phyloP scores from a whole-genome alignment of 768 basidiomycete genomes.

The Suillus tomentosus region DNA sequence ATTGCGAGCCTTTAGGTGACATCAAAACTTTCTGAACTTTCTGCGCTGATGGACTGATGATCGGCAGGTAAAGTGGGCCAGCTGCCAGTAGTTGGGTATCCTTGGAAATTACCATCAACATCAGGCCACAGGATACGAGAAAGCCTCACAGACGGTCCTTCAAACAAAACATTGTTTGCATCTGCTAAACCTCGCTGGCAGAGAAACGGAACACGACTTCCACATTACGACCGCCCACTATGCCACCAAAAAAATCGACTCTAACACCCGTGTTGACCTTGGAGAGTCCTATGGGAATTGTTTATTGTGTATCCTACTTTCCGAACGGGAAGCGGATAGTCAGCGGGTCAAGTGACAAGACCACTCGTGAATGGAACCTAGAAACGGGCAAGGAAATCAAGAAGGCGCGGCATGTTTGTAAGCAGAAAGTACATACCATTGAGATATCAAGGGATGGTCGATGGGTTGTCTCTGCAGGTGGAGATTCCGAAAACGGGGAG shows the following conservation, averaged over 20 bases:
- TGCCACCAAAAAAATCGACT: background rate
- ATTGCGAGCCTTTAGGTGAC: background rate
- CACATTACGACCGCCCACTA: too few relatives aligned
- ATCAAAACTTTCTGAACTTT: background rate
- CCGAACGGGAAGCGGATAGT: background rate
- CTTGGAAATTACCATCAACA: background rate
- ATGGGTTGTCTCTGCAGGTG: background rate
- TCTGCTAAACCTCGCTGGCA: background rate
- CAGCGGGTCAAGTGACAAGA: background rate
- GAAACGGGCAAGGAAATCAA: background rate
- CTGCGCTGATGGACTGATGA: background rate
- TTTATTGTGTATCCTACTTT: background rate
- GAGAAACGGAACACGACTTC: background rate
- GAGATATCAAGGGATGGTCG: background rate
- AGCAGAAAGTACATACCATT: background rate
- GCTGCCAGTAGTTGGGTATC: background rate
- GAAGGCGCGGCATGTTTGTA: background rate
- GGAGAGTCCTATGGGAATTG: background rate
- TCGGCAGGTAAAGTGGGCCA: background rate
- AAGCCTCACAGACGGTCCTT: background rate
- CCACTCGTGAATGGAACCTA: background rate
- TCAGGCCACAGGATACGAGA: background rate
- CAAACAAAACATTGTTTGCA: background rate
- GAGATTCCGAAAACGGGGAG: background rate
- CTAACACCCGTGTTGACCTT: background rate